These are phyloP conservation scores for Elaeis oleifera DNA, from an alignment of 202 grass and related monocot genomes.

Conservation along the genomic window DNA sequence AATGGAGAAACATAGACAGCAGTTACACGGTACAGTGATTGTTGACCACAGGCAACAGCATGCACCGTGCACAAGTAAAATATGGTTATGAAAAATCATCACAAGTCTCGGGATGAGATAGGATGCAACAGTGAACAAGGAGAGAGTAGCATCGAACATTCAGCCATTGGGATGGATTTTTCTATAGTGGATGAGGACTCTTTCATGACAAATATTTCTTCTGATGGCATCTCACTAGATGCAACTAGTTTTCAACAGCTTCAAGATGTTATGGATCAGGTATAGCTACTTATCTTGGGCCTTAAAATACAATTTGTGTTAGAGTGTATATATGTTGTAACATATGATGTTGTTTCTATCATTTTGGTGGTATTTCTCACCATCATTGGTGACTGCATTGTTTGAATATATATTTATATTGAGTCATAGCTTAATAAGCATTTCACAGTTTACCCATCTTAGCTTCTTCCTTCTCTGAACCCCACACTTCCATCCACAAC, in stretches of 20 bases:
- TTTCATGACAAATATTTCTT: slow-evolving; percentile 41
- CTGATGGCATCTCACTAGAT: slow-evolving; percentile 48
- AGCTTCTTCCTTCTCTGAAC: no score
- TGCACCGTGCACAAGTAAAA: slow-evolving; percentile 28
- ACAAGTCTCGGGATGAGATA: slow-evolving; percentile 29
- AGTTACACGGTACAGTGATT: slow-evolving; percentile 14
- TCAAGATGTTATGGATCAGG: slow-evolving; percentile 77
- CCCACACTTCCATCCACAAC: no score
- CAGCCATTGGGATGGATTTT: slow-evolving; percentile 27
- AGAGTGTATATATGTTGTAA: no score
- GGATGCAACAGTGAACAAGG: slow-evolving; percentile 30
- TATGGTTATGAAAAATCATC: slow-evolving; percentile 36
- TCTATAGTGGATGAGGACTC: slow-evolving; percentile 46
- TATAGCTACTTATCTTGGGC: slow-evolving; percentile 21
- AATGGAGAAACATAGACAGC: slow-evolving; percentile 23
- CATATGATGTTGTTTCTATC: no score
- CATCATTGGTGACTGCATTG: no score
- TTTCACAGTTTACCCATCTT: no score
- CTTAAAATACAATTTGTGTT: neutral
- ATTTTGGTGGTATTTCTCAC: no score
- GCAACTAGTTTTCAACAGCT: slow-evolving; percentile 67
- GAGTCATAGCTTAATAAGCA: no score
- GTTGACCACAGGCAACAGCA: slow-evolving; percentile 29
- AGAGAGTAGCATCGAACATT: slow-evolving; percentile 22
- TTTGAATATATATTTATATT: no score